Base-by-base conservation (phyloP, 106 monocot genomes). In the Platanthera zijinensis region DNA sequence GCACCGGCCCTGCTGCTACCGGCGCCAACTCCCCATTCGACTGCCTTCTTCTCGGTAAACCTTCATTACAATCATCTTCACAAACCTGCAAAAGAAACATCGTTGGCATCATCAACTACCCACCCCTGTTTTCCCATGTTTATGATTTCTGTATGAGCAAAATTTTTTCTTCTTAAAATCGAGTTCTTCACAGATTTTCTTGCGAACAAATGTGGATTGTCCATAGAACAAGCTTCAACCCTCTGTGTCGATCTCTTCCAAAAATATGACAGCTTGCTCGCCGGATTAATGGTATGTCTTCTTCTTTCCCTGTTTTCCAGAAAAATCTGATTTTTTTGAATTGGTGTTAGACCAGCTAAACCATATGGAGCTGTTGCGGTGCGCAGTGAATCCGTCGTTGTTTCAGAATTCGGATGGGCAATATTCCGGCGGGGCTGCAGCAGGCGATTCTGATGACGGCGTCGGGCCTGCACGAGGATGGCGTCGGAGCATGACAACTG, bases 181-280 rank as follows among this genome's bases (percentile, higher is more conserved):
- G 39, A 4, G 14, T 53, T 19, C 14, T 21, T 62, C 19, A 13
- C 79, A 90, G 91, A 86, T 9, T 91, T 87, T 51, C 77, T 95
- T 28, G 74, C 63, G 4, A 74, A 47, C 8, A 87, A 79, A 72
- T 92, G 73, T 63, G 79, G 79, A 21, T 76, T 87, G 56, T 75
- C 87, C 8, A 59, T 72, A 18, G 87, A 88, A 57, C 54, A 77
- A 78, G 92, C 92, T 2, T 72, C 47, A 49, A 51, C 32, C 6
- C 84, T 95, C 51, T 87, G 95, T 6, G 81, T 87, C 15, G 95
- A 95, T 51, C 82, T 87, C 84, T 95, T 95, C 79, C 80, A 78
- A 50, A 49, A 80, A 47, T 74, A 91, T 77, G 95, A 91, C 84
- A 95, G 95, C 87, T 89, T 83, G 25, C 82, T 89, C 74, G 45